Percentiles rank a stretch among this genome's conserved stretches.
phyloP scores from a whole-genome alignment of 2,329 filamentous ascomycete genomes.

The Beauveria scarabaeidicola region DNA sequence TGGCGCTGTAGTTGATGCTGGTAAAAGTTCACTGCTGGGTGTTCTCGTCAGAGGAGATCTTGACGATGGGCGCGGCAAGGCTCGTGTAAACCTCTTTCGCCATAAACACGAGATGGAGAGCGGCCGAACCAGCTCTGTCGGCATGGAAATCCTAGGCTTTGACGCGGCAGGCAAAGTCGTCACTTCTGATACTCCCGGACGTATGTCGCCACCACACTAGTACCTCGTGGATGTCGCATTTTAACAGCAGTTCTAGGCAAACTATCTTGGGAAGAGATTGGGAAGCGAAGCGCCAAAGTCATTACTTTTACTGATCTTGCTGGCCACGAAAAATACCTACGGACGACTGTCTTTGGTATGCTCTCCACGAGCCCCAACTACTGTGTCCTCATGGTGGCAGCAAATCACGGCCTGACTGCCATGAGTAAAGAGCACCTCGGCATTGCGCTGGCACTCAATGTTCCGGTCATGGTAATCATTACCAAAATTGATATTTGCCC shows the following conservation, averaged over 20 bases:
- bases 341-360: slow-evolving; percentile 93
- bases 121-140: slow-evolving; percentile 88
- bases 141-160: slow-evolving; percentile 98
- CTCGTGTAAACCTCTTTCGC: slow-evolving; percentile 89
- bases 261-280: slow-evolving; percentile 95
- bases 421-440: slow-evolving; percentile 99
- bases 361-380: slow-evolving; percentile 94
- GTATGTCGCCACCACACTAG: slow-evolving; percentile 39
- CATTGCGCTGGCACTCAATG: slow-evolving; percentile 87
- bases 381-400: slow-evolving; percentile 95
- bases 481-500: slow-evolving; percentile 99
- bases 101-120: slow-evolving; percentile 98
- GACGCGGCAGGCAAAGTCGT: slow-evolving; percentile 79
- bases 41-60: slow-evolving; percentile 92
- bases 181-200: slow-evolving; percentile 69
- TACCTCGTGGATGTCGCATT: background rate
- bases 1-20: slow-evolving; percentile 68
- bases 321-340: slow-evolving; percentile 88
- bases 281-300: slow-evolving; percentile 88
- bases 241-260: slow-evolving; percentile 31
- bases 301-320: slow-evolving; percentile 94
- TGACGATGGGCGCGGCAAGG: slow-evolving; percentile 88
- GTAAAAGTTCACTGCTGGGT: slow-evolving; percentile 92
- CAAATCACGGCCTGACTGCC: slow-evolving; percentile 92
- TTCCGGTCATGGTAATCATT: slow-evolving; percentile 94